These are phyloP conservation scores for Pythium dissotocum DNA, from an alignment of 352 stramenopile species.

Conservation along the genomic window DNA sequence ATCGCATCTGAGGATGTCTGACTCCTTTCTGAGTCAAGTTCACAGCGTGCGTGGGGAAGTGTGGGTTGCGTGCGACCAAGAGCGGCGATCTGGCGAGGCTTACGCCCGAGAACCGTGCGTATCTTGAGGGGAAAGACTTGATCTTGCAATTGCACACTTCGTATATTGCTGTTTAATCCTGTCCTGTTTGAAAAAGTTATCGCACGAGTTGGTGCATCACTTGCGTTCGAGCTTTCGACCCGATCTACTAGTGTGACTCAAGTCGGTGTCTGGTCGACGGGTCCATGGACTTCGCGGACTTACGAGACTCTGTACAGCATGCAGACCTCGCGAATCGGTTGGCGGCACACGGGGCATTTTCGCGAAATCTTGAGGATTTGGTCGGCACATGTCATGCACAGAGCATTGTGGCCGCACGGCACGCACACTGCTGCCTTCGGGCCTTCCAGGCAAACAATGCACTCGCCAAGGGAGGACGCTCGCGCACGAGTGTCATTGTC, in stretches of 20 bases:
- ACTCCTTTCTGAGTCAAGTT: not conserved
- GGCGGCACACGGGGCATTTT: constrained; percentile 76
- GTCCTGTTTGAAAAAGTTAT: too few species aligned
- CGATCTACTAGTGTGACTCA: too few species aligned
- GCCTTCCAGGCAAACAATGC: constrained; percentile 77
- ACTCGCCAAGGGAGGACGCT: constrained; percentile 56
- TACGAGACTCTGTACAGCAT: constrained; percentile 63
- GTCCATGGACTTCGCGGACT: too few species aligned
- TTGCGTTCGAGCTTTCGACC: too few species aligned
- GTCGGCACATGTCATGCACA: constrained; percentile 79
- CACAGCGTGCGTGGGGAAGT: too few species aligned
- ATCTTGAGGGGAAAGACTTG: constrained; percentile 72
- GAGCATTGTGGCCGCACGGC: constrained; percentile 78
- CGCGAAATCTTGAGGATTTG: constrained; percentile 57
- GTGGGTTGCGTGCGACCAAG: constrained; percentile 33
- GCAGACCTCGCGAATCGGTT: constrained; percentile 71
- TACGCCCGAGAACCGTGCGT: constrained; percentile 52
- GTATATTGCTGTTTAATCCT: too few species aligned
- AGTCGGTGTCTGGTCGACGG: constrained; percentile 19
- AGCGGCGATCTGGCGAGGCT: constrained; percentile 45
- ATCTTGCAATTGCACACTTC: constrained; percentile 46
- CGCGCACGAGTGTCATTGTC: too few species aligned
- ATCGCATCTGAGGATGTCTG: not conserved
- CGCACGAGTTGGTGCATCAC: too few species aligned
- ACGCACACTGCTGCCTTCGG: constrained; percentile 79